Base-by-base conservation (phyloP, 2,329 filamentous ascomycete species). In the Aureobasidium subglaciale region DNA sequence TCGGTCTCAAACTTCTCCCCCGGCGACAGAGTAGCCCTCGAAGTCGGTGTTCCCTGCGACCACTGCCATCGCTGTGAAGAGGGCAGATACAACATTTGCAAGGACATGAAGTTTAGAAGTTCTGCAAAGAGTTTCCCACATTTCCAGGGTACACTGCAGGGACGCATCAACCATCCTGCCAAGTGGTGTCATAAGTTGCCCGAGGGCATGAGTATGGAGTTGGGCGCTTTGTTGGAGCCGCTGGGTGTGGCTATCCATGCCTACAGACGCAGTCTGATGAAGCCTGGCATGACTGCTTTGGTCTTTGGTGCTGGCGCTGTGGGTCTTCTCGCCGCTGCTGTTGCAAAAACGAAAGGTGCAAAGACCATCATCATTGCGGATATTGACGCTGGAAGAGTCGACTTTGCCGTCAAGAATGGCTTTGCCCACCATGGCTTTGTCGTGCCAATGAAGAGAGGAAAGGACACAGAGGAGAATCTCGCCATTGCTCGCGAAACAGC, bases 1-100 rank as follows among this genome's bases (percentile, higher is more conserved):
- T 61, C 60, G 3, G 63, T 67, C 34, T 53, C 62, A n/a, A 41
- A 57, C 16, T 81, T 95, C 60, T 74, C 81, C 62, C 67, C 78
- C 10, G 91, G 91, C 57, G 91, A 96, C 73, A 85, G 88, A 63
- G 86, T 96, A 18, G 90, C 92, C n/a, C 77, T 97, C 38, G 92
- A 97, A 77, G 92, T 95, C 13, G 92, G 92, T 49, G 81, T 88
- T 52, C 89, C 90, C 1, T 97, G 92, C 75, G 84, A 87, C 35
- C 65, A 68, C 37, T 85, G 82, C 64, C 68, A 73, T 20, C 70
- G 78, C 50, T 85, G 82, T 64, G 69, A 71, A 40, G 73, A 77
- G 56, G 80, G 78, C 50, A 70, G 81, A 49, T 84, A 84, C 66
- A 85, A 85, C 62, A 81, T 85, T 60, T 85, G 82, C 71, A 76